These are phyloP conservation scores for Saccharomyces hybrid DNA, from an alignment of 1,139 yeast genomes.

Conservation along the genomic window DNA sequence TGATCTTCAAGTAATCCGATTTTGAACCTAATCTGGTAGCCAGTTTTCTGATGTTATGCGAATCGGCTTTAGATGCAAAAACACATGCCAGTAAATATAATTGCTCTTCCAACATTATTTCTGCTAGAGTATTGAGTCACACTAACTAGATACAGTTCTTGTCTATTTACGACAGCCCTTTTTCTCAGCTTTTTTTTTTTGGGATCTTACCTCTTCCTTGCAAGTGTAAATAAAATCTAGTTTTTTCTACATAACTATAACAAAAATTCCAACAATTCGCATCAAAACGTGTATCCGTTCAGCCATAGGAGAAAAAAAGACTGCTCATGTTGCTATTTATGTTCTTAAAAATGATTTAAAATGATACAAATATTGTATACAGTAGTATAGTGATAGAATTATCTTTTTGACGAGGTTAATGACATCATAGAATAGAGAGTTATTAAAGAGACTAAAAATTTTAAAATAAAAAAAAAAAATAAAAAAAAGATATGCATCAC, in stretches of 20 bases:
- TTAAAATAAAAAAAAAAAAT: background rate
- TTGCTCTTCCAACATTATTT: conserved; percentile 16
- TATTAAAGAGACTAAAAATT: background rate
- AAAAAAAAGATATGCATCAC: background rate
- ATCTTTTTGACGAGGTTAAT: background rate
- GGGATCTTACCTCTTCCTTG: background rate
- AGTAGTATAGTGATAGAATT: background rate
- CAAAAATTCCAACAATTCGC: background rate
- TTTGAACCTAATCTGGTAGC: background rate
- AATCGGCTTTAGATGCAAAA: conserved; percentile 21
- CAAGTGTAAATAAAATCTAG: background rate
- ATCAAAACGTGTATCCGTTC: background rate
- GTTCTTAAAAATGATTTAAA: conserved; percentile 1
- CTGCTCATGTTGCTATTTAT: background rate
- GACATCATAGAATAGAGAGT: background rate
- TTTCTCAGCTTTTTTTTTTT: background rate
- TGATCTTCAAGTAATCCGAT: conserved; percentile 14
- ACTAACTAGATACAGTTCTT: background rate
- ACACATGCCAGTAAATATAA: conserved; percentile 19
- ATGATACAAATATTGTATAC: conserved; percentile 3
- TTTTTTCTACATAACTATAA: background rate
- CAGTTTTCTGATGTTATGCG: conserved; percentile 7
- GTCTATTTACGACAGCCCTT: background rate
- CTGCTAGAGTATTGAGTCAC: background rate
- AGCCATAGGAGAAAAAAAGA: background rate